Evolutionary conservation across 2,329 filamentous ascomycete species (phyloP), one percentile per base, ranked within the genome.

Genomic region (Venturia asperata): DNA sequence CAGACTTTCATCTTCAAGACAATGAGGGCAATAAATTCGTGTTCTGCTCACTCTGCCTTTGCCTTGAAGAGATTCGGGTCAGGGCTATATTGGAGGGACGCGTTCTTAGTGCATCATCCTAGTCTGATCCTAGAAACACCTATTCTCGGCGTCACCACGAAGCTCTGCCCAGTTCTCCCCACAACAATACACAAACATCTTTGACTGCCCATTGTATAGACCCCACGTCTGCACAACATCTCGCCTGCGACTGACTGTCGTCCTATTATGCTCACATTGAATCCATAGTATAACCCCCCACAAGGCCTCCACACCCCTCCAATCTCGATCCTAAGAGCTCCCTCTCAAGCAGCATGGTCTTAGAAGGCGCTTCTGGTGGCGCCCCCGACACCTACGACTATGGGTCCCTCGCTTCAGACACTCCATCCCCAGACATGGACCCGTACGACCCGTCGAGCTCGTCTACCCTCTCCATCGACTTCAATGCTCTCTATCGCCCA

Each of bases 361-460:
- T 61, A 37, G 60, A 61, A 61, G 60, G 60, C 39, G 37, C 60
- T 13, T 17, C 39, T 24, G 37, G 60, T 45, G n/a, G 37, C 27
- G 11, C 5, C 6, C 6, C 39, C 17, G 60, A 45, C 42, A n/a
- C 39, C 13, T 61, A 42, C n/a, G 39, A 45, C 39, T 6, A 61
- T 42, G 60, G 15, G 1, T 34, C 52, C 52, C 52, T 37, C 30
- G 19, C 30, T 19, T 58, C 52, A 7, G 37, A 42, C 21, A 42
- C 37, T 17, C 60, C 60, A 21, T 17, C n/a, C 24, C 45, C 60
- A 61, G 60, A 61, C 21, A 17, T 37, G 21, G 39, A 45, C 24
- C 39, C 60, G 2, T 61, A 61, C 39, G 39, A 43, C 17, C 43
- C 37, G 15, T 42, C 60, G 39, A 19, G 17, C 24, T 42, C 60